Evolutionary conservation across 495 filamentous ascomycete genomes (phyloP).

Genomic region (Neurospora hispaniola): DNA sequence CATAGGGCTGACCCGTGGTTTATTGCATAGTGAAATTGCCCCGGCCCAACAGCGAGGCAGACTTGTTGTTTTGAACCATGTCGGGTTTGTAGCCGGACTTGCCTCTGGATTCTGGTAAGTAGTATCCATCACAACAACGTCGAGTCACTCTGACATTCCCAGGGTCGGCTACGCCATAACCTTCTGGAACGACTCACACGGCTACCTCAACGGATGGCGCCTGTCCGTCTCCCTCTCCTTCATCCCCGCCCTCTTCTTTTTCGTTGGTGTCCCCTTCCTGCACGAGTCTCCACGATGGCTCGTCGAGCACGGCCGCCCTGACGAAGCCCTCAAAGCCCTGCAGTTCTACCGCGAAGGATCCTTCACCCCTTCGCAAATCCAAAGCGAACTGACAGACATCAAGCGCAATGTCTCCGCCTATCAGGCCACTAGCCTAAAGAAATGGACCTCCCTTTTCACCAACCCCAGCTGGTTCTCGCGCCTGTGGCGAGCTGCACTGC

Average conservation of each 20-base stretch:
- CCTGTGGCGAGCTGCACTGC: conserved; percentile 34
- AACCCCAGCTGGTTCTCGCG: conserved; percentile 29
- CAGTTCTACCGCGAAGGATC: conserved; percentile 36
- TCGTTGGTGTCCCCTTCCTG: conserved; percentile 35
- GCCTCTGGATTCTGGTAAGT: conserved; percentile 43
- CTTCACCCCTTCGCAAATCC: conserved; percentile 23
- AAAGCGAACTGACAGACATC: conserved; percentile 28
- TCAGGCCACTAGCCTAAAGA: conserved; percentile 13
- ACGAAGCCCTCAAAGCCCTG: conserved; percentile 26
- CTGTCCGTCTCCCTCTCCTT: conserved; percentile 34
- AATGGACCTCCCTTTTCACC: conserved; percentile 29
- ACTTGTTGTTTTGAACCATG: conserved; percentile 47
- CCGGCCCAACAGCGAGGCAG: conserved; percentile 41
- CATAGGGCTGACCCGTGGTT: not conserved
- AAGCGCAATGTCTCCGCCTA: conserved; percentile 25
- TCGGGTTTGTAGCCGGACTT: conserved; percentile 44
- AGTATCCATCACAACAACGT: not conserved
- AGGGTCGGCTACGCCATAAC: conserved; percentile 38
- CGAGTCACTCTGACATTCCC: not conserved
- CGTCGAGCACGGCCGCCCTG: conserved; percentile 31
- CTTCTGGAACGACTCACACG: conserved; percentile 25
- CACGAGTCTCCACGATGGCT: conserved; percentile 44
- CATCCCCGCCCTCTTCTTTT: conserved; percentile 35
- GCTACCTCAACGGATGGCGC: conserved; percentile 33
- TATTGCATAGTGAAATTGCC: conserved; percentile 35